Evolutionary conservation across 148 eudicot species (phyloP), one percentile per base, ranked within the genome.

Genomic region (Vaccinium vitisidaea): DNA sequence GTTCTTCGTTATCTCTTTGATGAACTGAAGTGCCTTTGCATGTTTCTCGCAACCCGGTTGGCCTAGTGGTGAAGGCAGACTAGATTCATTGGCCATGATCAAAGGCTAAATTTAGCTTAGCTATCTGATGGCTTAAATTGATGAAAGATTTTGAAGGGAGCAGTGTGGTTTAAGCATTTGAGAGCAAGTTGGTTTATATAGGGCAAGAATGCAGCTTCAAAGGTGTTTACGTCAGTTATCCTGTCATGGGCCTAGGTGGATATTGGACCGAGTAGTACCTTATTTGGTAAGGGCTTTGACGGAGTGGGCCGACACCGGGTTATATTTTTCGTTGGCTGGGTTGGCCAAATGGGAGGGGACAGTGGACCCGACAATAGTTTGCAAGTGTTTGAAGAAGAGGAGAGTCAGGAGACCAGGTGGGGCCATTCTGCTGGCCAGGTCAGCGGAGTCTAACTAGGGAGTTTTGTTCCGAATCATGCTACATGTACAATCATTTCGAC

Each of bases 1-100:
- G 15, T 86, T 86, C 79, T 7, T 65, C 23, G 88, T 86, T 83
- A 18, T 65, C 71, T 86, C 85, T 46, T 86, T 83, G 14, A 86
- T 86, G 54, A 82, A 86, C 59, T 67, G 39, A 46, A 82, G 88
- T 16, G 85, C 82, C 70, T 67, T 82, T 0, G 85, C 79, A 73
- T 86, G 73, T 19, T 83, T 78, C 61, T 77, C 83, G 5, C 79
- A 27, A 0, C 52, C 85, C 36, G 79, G 74, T 6, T 23, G 77
- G n/a, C 9, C 21, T n/a, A 61, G 15, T 0, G 63, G 16, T 0
- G 43, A 81, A 0, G 80, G 19, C 5, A 69, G 58, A 79, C 19
- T 27, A 27, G 81, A 75, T 1, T 86, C 79, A 3, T 36, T 70
- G 21, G 71, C 87, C 87, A 86, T 82, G 83, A 49, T 71, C 11